Percentiles rank a stretch among this genome's conserved stretches.
phyloP scores from a whole-genome alignment of 768 basidiomycete species.

The Hirschioporus abietinus region DNA sequence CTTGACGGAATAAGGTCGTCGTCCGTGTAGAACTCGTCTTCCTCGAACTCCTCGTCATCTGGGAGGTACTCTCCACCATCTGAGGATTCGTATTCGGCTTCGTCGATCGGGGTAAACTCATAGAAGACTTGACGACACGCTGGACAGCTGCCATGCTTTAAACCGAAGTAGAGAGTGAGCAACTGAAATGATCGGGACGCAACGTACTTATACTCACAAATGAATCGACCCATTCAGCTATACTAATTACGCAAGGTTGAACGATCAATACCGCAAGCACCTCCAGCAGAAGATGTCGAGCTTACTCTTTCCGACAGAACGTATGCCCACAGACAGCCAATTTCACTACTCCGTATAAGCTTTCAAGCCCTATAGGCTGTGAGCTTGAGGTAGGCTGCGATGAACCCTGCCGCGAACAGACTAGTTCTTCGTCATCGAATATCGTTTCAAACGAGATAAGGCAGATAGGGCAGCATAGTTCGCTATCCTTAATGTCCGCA shows the following conservation, averaged over 20 bases:
- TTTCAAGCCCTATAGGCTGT: neutral
- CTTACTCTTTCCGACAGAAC: constrained; percentile 64
- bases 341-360: constrained; percentile 44
- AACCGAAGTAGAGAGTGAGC: constrained; percentile 5
- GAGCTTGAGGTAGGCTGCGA: neutral
- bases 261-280: neutral
- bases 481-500: constrained; percentile 9
- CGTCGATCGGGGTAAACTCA: constrained; percentile 42
- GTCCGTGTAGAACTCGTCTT: constrained; percentile 25
- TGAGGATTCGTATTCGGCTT: constrained; percentile 59
- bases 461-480: constrained; percentile 66
- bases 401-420: neutral
- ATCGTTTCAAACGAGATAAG: constrained; percentile 45
- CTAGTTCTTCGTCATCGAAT: constrained; percentile 25
- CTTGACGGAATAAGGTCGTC: constrained; percentile 39
- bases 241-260: constrained; percentile 27
- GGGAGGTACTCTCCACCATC: constrained; percentile 67
- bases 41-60: constrained; percentile 44
- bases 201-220: constrained; percentile 31
- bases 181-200: constrained; percentile 2
- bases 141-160: constrained; percentile 67
- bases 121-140: constrained; percentile 59
- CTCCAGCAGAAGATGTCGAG: constrained; percentile 10
- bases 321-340: constrained; percentile 56
- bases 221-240: constrained; percentile 62